These are phyloP conservation scores for Pseudogymnoascus sp. DNA, from an alignment of 2,329 filamentous ascomycete genomes.

Conservation along the genomic window DNA sequence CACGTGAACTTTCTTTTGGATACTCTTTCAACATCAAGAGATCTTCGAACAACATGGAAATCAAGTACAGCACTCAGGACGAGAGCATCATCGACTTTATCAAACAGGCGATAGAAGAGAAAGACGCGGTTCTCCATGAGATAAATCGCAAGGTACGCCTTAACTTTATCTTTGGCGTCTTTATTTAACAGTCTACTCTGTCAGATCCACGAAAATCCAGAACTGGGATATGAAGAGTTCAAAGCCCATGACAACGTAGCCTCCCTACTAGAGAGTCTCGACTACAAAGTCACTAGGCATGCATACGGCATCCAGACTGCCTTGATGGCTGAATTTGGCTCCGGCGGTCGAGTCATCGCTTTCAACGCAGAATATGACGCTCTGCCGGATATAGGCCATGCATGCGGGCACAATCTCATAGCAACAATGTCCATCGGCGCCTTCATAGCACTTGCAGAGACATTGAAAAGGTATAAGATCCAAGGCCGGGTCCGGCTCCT, in stretches of 20 bases:
- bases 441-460: slow-evolving; percentile 29
- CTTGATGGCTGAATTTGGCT: slow-evolving; percentile 41
- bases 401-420: slow-evolving; percentile 39
- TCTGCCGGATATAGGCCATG: slow-evolving; percentile 34
- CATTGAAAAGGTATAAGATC: slow-evolving; percentile 18
- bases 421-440: slow-evolving; percentile 32
- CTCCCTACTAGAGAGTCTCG: slow-evolving; percentile 36
- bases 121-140: neutral
- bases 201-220: slow-evolving; percentile 42
- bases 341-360: slow-evolving; percentile 35
- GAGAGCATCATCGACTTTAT: neutral
- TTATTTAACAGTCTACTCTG: slow-evolving; percentile 1
- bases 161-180: neutral
- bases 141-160: neutral
- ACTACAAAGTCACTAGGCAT: slow-evolving; percentile 40
- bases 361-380: slow-evolving; percentile 44
- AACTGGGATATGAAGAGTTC: slow-evolving; percentile 44
- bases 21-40: neutral
- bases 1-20: neutral
- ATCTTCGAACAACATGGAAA: neutral
- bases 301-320: slow-evolving; percentile 46
- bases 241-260: slow-evolving; percentile 45
- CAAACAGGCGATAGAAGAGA: neutral
- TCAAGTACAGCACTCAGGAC: neutral
- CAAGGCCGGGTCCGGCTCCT: slow-evolving; percentile 27